Conservation (phyloP, 1,284 basidiomycete species). For the Trichosporon coremiiforme region DNA sequence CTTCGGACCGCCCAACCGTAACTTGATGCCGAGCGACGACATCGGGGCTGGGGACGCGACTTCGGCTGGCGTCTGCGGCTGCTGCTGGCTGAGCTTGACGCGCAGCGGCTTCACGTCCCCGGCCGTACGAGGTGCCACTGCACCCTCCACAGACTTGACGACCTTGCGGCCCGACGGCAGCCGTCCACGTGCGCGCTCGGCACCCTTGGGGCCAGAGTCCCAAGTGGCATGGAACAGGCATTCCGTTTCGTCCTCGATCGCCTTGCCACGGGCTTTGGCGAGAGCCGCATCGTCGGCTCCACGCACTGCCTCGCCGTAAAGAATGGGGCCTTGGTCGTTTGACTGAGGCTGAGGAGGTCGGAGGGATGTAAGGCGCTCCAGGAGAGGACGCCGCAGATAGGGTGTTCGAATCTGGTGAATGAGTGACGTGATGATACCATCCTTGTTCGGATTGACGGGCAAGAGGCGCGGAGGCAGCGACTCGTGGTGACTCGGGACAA, state of each 20-base stretch:
- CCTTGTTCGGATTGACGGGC: constrained; percentile 42
- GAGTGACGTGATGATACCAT: constrained; percentile 39
- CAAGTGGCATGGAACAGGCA: constrained; percentile 44
- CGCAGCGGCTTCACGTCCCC: constrained; percentile 27
- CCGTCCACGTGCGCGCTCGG: constrained; percentile 35
- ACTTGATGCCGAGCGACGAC: constrained; percentile 22
- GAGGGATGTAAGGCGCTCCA: constrained; percentile 48
- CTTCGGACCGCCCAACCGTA: constrained; percentile 25
- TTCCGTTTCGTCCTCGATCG: constrained; percentile 32
- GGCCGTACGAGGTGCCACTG: constrained; percentile 35
- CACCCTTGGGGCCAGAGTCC: constrained; percentile 45
- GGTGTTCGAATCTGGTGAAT: constrained; percentile 45
- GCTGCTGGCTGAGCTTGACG: constrained; percentile 27
- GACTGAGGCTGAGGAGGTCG: constrained; percentile 40
- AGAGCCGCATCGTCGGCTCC: constrained; percentile 45
- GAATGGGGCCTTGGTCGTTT: constrained; percentile 33
- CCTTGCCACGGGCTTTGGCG: constrained; percentile 44
- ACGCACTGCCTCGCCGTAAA: constrained; percentile 44
- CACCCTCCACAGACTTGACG: constrained; percentile 38
- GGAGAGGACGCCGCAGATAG: constrained; percentile 43
- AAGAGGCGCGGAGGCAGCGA: constrained; percentile 37
- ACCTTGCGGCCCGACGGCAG: constrained; percentile 49
- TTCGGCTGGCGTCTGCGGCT: constrained; percentile 7
- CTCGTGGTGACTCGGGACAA: constrained; percentile 44
- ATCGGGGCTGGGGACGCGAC: constrained; percentile 19